A percentile compares a stretch with the other conserved stretches of the same genome.
Conservation (phyloP, 2,329 filamentous ascomycete genomes). For the Aspergillus sp. region DNA sequence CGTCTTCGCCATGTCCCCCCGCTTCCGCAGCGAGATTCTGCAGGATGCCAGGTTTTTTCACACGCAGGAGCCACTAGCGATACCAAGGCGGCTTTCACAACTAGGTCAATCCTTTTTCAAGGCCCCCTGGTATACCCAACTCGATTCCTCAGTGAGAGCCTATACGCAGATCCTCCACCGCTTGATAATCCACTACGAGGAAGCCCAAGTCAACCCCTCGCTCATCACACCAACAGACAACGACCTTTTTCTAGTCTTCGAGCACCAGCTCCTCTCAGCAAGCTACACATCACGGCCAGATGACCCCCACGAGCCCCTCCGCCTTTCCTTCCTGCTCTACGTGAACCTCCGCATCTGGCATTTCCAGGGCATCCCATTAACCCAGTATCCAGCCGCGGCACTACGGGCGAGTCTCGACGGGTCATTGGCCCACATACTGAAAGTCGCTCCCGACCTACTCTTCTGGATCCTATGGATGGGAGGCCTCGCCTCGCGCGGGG, state of each 20-base stretch:
- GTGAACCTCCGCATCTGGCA: slow-evolving; percentile 2
- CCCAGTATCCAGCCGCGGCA: neutral
- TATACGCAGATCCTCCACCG: neutral
- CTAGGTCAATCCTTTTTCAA: neutral
- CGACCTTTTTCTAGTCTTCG: slow-evolving; percentile 4
- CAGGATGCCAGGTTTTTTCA: slow-evolving; percentile 3
- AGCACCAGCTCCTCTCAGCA: slow-evolving; percentile 2
- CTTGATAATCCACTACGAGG: slow-evolving; percentile 1
- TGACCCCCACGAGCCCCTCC: slow-evolving; percentile 9
- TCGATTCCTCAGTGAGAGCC: neutral
- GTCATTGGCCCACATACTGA: too few relatives aligned
- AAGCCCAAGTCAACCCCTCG: neutral
- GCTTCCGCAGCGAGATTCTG: slow-evolving; percentile 10
- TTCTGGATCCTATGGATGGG: slow-evolving; percentile 13
- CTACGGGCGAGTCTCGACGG: neutral
- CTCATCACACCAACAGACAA: slow-evolving; percentile 11
- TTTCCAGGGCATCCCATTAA: neutral
- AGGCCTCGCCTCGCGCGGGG: slow-evolving; percentile 4
- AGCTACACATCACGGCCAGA: neutral
- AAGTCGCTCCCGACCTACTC: neutral
- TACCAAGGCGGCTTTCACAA: neutral
- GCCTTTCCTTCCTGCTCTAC: slow-evolving; percentile 7
- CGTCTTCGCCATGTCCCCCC: slow-evolving; percentile 2
- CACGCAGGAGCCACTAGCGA: neutral
- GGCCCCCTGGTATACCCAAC: neutral